Base-by-base conservation (phyloP, 139 green algal genomes). In the Picochlorum sp. region DNA sequence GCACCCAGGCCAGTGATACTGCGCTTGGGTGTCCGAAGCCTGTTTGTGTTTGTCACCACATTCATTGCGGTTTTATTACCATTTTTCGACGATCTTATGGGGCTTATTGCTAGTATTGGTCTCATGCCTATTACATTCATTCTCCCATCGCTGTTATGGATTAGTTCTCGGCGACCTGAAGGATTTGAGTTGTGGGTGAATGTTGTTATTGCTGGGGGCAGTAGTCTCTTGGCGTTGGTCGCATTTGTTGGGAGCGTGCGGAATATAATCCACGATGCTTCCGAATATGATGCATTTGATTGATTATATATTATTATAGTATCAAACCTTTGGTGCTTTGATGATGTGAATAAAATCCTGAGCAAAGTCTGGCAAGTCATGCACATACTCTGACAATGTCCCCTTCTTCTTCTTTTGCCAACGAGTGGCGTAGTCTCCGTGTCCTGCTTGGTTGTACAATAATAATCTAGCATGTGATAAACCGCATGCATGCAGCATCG, bases 11-110 rank as follows among this genome's bases (percentile, higher is more conserved):
- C 70, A 1, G 31, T 65, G 3, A 18, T 64, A 18, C 60, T 79
- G 52, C 66, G 77, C 20, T 52, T 73, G 28, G n/a, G 79, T 7
- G 49, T 83, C n/a, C 72, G 77, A 31, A 60, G 26, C 16, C 2
- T 54, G 5, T 86, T 78, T 49, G 79, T 86, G 21, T 51, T 38
- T 14, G 31, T 58, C 1, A 79, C 68, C 5, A 78, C 72, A 8
- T 50, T 74, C 4, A 64, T 84, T 13, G 81, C 81, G 0, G 69
- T 71, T n/a, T 47, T 82, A 30, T 62, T 86, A 28, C 81, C 81
- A 20, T 87, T 87, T 62, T 87, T 87, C 31, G 69, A 60, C 0
- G 78, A 84, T 21, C 65, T 83, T 2, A 79, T 83, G 71, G 65
- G 64, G 13, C 49, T 70, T 37, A 60, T 70, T 24, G 64, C 64